Base-by-base conservation (phyloP, 352 stramenopile species). In the Phytophthora pistaciae region DNA sequence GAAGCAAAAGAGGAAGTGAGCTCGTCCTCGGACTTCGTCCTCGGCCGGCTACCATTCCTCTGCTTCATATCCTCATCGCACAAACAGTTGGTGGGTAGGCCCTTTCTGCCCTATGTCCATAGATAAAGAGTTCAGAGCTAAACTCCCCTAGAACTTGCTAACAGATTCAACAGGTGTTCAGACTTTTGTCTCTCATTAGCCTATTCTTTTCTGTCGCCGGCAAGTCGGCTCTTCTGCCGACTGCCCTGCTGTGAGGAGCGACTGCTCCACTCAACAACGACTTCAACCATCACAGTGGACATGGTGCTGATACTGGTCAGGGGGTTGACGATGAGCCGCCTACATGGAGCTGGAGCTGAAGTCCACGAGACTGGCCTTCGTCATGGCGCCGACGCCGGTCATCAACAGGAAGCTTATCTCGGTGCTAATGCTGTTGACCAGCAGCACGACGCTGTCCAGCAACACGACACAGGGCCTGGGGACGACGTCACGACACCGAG, bases 1-100 rank as follows among this genome's bases (percentile, higher is more conserved):
- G 54, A 36, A 27, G 54, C 54, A 60, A 48, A 60, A 20, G 31
- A 60, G 54, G 54, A 60, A 60, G 53, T 58, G 53, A 42, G 27
- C 18, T 58, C 29, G 53, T 58, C 53, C 31, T 58, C 52, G 52
- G 52, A 58, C 50, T 56, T 20, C 50, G 50, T 56, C 25, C 23
- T 56, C 25, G 50, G 42, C 6, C 52, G 23, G 25, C 27, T 14
- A 23, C 25, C 8, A 29, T 46, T 38, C 13, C 31, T 20, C 53
- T 42, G 29, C 53, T 21, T 46, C 53, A 38, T 44, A 16, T 58
- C 29, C 14, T 58, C 18, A 44, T 58, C 27, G 53, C 53, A 57
- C 50, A 33, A 21, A 56, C n/a, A n/a, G 49, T 8, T 56, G 49
- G 49, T 23, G 25, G 49, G 49, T 5, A 50, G 42, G 36, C 36